These are phyloP conservation scores for Buxus sempervirens DNA, from an alignment of 164 flowering plant species.

Conservation along the genomic window DNA sequence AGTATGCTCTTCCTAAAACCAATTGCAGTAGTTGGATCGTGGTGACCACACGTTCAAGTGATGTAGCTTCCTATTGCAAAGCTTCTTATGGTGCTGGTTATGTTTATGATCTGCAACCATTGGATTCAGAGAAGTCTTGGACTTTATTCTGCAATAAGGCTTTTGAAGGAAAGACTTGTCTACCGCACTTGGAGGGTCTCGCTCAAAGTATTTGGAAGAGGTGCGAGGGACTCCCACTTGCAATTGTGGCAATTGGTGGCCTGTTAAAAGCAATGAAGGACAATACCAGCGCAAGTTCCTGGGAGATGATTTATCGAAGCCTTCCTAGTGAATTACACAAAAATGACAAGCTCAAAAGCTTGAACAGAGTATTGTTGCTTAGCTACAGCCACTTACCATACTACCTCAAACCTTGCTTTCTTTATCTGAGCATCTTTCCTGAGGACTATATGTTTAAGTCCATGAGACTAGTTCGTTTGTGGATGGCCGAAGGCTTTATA, in stretches of 20 bases:
- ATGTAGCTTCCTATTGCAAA: neutral
- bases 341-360: neutral
- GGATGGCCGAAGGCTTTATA: conserved; percentile 33
- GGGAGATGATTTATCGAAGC: conserved; percentile 1
- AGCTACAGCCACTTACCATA: conserved; percentile 19
- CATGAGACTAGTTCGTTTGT: conserved; percentile 9
- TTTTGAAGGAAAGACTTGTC: neutral
- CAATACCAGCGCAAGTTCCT: neutral
- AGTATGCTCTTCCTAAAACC: conserved; percentile 2
- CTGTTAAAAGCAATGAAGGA: conserved; percentile 6
- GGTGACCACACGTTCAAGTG: conserved; percentile 5
- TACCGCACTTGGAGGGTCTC: neutral
- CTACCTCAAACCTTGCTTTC: conserved; percentile 14
- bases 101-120: neutral
- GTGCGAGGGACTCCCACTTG: conserved; percentile 18
- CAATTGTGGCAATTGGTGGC: conserved; percentile 18
- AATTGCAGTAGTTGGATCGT: conserved; percentile 13
- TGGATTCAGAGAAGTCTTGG: conserved; percentile 5
- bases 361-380: conserved; percentile 5
- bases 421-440: conserved; percentile 16
- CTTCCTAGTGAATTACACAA: conserved; percentile 2
- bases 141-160: conserved; percentile 15
- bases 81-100: neutral
- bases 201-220: conserved; percentile 4
- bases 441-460: conserved; percentile 13